Conservation (phyloP, 352 stramenopile species). For the Phytopythium montanum region DNA sequence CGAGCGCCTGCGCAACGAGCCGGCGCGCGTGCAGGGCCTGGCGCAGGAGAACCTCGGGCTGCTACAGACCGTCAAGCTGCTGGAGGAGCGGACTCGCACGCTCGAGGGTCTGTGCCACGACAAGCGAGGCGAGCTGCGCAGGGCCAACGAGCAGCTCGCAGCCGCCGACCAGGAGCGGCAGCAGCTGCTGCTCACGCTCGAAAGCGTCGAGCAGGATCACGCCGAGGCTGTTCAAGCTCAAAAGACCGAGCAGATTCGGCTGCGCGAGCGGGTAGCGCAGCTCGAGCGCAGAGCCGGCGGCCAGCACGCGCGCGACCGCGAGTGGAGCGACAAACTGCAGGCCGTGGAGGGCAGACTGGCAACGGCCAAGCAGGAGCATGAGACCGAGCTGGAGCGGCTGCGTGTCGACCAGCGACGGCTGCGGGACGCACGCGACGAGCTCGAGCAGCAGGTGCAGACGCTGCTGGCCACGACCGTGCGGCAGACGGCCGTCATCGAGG, state of each 20-base stretch:
- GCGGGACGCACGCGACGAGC: constrained; percentile 17
- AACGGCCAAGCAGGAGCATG: constrained; percentile 17
- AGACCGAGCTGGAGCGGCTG: constrained; percentile 25
- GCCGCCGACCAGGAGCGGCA: constrained; percentile 31
- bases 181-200: constrained; percentile 25
- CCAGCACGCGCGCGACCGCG: constrained; percentile 18
- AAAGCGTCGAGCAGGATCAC: constrained; percentile 28
- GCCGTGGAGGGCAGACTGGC: constrained; percentile 15
- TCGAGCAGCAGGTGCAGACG: constrained; percentile 44
- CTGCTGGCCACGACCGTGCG: constrained; percentile 55
- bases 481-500: constrained; percentile 71
- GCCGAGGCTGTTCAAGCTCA: constrained; percentile 21
- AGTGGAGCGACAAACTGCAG: constrained; percentile 34
- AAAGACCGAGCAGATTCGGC: constrained; percentile 16
- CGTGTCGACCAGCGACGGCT: constrained; percentile 28
- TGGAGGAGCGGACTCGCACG: constrained; percentile 41
- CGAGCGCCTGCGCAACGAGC: constrained; percentile 34
- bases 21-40: constrained; percentile 31
- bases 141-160: constrained; percentile 13
- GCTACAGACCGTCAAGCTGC: constrained; percentile 47
- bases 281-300: constrained; percentile 27
- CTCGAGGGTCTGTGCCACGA: constrained; percentile 34
- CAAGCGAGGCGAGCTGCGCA: constrained; percentile 25
- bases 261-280: constrained; percentile 30
- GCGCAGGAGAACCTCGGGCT: constrained; percentile 55